Base-by-base conservation (phyloP, 2,329 filamentous ascomycete genomes). In the Phialophora tarda region DNA sequence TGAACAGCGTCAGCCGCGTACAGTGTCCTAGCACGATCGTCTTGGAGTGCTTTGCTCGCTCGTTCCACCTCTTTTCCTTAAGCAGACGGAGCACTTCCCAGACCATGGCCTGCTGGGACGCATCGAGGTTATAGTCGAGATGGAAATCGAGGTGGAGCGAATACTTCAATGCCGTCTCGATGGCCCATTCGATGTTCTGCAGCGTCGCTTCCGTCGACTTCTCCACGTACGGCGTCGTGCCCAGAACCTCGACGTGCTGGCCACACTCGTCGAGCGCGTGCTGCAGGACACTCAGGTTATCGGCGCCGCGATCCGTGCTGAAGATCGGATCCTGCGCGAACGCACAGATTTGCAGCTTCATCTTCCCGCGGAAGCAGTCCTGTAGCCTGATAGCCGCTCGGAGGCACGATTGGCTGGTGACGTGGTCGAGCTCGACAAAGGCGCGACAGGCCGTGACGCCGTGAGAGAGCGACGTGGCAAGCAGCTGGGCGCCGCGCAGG, bases 241-340 rank as follows among this genome's bases (percentile, higher is more conserved):
- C 89, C 23, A 92, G 72, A 0, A 83, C 89, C 50, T 86, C 86
- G 1, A 91, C 82, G 6, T 66, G 32, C 17, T 51, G 44, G 17
- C 73, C 63, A 2, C 77, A 77, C 32, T 72, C 48, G 14, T 54
- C 28, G 4, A 84, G 74, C 14, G 86, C 84, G 1, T 77, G 69
- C 23, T 79, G 73, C 69, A 89, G 81, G 8, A 88, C 71, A 4
- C 71, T 68, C 41, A 82, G 80, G 71, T 89, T 89, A 51, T 81
- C 75, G 0, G 78, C 76, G 17, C 84, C 85, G 23, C 80, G 73
- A 53, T 83, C 79, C 2, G 82, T 82, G 0, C 86, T 87, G 74
- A 89, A 89, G 4, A 91, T 79, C 1, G 88, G 86, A 62, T 91
- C 84, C 73, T 92, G 89, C 6, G 89, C 89, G 77, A 91, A 92